Evolutionary conservation across 2,329 filamentous ascomycete species (phyloP), one percentile per base, ranked within the genome.

Genomic region (Aspergillus flavus): DNA sequence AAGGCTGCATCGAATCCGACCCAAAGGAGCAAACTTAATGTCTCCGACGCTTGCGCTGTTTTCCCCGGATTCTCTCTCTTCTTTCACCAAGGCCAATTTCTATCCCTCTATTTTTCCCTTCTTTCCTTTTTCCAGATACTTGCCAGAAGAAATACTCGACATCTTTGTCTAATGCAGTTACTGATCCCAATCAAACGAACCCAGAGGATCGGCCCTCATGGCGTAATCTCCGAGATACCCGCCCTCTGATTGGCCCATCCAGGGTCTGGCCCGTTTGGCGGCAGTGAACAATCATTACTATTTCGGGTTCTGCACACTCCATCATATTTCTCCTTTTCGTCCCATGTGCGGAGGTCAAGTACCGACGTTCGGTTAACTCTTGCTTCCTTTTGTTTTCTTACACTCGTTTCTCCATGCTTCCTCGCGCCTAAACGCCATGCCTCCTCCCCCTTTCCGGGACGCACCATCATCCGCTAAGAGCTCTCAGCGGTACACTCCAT

Each of bases 401-500:
- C 36, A 30, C 53, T 41, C n/a, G 21, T 41, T 32, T 28, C 23
- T 50, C 39, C 11, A 48, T 58, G 41, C 19, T 21, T 21, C 19
- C 32, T 28, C 14, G 43, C 34, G 34, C 59, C 19, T 58, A 57
- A 34, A 6, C 59, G 53, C 32, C 59, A 52, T 58, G 54, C 34
- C 54, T 39, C 48, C 41, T 34, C 36, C 45, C 34, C 48, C 48
- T 34, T 36, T 52, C 23, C 59, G 54, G 54, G 59, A 57, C 36
- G 26, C 36, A 21, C 21, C 58, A 30, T 59, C 58, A 16, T 28
- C 45, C 43, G 43, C 43, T 23, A 48, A 7, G 12, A 48, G 11
- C 39, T 23, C 59, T n/a, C 61, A 67, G 39, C 59, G 57, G 32
- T 66, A 71, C 46, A 58, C 66, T 32, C 68, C 66, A 10, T 23